Percentiles rank a stretch among this genome's conserved stretches.
These are phyloP conservation scores for Amaranthus palmeri DNA, from an alignment of 148 eudicot genomes.

Conservation along the genomic window DNA sequence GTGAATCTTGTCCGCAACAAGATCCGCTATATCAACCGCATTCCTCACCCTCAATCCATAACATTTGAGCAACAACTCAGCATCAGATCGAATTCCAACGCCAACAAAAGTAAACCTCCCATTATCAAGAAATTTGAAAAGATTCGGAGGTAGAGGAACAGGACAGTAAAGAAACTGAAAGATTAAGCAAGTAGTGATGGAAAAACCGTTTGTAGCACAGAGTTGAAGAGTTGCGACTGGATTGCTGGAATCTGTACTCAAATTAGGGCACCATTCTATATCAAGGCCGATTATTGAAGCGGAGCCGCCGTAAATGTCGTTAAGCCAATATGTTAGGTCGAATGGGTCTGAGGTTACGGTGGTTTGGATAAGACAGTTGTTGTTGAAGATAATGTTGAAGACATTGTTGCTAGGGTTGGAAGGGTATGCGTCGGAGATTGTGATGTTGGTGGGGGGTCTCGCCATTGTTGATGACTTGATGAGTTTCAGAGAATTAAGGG, in stretches of 20 bases:
- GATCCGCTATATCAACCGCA: slow-evolving; percentile 5
- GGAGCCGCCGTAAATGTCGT: slow-evolving; percentile 11
- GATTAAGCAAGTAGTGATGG: slow-evolving; percentile 27
- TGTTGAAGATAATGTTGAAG: slow-evolving; percentile 20
- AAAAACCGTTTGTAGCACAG: slow-evolving; percentile 14
- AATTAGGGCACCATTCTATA: slow-evolving; percentile 53
- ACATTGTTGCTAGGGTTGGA: slow-evolving; percentile 19
- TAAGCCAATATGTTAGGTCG: slow-evolving; percentile 21
- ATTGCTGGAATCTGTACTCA: slow-evolving; percentile 21
- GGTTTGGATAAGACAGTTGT: slow-evolving; percentile 20
- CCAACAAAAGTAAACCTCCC: slow-evolving; percentile 33
- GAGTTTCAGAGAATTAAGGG: background rate
- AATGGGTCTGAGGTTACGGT: slow-evolving; percentile 26
- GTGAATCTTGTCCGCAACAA: background rate
- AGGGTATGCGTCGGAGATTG: slow-evolving; percentile 3
- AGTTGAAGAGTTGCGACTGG: slow-evolving; percentile 50
- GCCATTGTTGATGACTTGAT: slow-evolving; percentile 16
- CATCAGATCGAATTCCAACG: slow-evolving; percentile 34
- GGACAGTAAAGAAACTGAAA: too few species aligned
- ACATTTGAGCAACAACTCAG: slow-evolving; percentile 34
- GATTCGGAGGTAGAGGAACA: slow-evolving; percentile 17
- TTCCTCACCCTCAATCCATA: slow-evolving; percentile 19
- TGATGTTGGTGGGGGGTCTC: slow-evolving; percentile 7
- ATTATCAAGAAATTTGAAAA: slow-evolving; percentile 25
- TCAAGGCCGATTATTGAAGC: slow-evolving; percentile 44